Evolutionary conservation across 2,329 filamentous ascomycete genomes (phyloP).

Genomic region (Paraconiothyrium sp.): DNA sequence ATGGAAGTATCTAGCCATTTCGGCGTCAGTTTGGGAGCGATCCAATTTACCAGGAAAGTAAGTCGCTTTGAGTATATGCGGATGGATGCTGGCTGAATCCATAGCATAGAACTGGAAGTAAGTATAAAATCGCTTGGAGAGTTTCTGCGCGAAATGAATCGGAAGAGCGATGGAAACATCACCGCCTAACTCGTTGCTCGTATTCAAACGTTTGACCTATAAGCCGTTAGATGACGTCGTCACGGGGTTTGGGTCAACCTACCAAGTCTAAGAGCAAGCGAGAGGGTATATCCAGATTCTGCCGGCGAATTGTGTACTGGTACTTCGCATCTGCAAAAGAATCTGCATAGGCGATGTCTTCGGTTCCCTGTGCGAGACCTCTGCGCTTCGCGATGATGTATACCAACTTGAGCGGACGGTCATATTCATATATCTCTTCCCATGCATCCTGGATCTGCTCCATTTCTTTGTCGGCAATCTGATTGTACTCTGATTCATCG

Average conservation of each 20-base stretch:
- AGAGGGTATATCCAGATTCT: too few species aligned
- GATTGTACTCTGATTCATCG: not conserved
- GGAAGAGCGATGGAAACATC: not conserved
- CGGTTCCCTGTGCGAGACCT: too few species aligned
- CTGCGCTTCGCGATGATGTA: not conserved
- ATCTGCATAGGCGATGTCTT: too few species aligned
- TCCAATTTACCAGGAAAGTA: not conserved
- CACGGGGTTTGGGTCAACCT: too few species aligned
- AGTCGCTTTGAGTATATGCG: not conserved
- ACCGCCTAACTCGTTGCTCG: not conserved
- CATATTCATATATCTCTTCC: too few species aligned
- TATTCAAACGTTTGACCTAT: not conserved
- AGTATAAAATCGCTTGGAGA: not conserved
- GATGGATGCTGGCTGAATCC: not conserved
- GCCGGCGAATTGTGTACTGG: not conserved
- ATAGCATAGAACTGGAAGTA: not conserved
- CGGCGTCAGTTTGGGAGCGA: too few species aligned
- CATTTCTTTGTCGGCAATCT: too few species aligned
- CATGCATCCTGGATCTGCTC: too few species aligned
- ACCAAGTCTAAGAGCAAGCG: too few species aligned
- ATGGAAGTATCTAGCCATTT: not conserved
- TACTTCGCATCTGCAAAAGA: not conserved
- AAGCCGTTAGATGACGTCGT: too few species aligned
- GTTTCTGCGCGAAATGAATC: conserved; percentile 1
- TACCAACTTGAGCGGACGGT: not conserved